phyloP scores from a whole-genome alignment of 176 grass and related monocot genomes.

The Oryza rufipogon region DNA sequence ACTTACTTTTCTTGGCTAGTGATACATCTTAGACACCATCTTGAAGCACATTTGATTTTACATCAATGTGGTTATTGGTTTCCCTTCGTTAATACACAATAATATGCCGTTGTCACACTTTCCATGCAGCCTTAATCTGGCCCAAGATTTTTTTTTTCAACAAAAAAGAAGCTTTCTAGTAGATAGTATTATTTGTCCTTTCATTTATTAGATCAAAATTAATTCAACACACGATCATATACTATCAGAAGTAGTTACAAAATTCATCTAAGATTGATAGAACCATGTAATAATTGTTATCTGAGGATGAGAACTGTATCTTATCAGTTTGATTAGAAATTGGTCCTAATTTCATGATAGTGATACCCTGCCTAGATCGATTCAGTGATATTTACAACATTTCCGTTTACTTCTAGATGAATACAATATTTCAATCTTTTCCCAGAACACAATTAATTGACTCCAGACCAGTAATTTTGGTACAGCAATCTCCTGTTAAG shows the following conservation, averaged over 20 bases:
- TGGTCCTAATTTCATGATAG: background rate
- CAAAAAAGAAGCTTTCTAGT: background rate
- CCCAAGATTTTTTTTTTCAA: conserved; percentile 3
- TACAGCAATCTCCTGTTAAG: no score
- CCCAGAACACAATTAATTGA: no score
- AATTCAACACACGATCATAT: background rate
- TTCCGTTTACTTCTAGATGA: no score
- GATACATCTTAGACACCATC: background rate
- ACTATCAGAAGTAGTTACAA: background rate
- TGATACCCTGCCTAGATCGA: background rate
- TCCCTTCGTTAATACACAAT: background rate
- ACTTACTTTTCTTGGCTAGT: background rate
- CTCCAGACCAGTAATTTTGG: no score
- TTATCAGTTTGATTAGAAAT: background rate
- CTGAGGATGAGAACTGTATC: background rate
- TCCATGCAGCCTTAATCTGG: background rate
- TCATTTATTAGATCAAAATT: no score
- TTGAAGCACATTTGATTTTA: background rate
- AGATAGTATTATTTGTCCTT: background rate
- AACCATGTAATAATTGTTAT: background rate
- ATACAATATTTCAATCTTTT: no score
- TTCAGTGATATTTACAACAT: no score
- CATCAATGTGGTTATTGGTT: conserved; percentile 3
- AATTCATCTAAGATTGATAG: no score
- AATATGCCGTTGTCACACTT: background rate